A percentile compares a stretch with the other conserved stretches of the same genome.
Conservation (phyloP, 2,329 filamentous ascomycete species). For the Cercospora sojina region DNA sequence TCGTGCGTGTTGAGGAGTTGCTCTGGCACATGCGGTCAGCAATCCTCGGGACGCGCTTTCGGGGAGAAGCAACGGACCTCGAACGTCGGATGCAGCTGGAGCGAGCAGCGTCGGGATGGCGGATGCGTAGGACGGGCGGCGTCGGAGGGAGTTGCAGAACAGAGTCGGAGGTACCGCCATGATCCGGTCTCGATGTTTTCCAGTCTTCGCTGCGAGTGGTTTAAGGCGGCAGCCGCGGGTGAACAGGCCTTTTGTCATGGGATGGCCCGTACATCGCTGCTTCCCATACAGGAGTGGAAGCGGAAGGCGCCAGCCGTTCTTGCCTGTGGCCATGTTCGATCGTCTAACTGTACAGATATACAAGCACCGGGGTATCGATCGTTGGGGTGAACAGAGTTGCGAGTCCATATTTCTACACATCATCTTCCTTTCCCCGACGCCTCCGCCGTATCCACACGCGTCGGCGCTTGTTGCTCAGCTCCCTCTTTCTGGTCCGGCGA, state of each 20-base stretch:
- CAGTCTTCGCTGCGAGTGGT: not conserved
- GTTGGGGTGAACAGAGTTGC: conserved; percentile 18
- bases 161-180: conserved; percentile 26
- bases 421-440: conserved; percentile 29
- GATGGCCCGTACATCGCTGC: not conserved
- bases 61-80: conserved; percentile 30
- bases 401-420: conserved; percentile 19
- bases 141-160: conserved; percentile 46
- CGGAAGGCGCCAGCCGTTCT: not conserved
- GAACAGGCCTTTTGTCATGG: not conserved
- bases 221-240: no score
- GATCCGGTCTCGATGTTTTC: not conserved
- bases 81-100: conserved; percentile 29
- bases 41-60: not conserved
- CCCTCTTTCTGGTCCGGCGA: conserved; percentile 15
- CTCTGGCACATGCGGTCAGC: conserved; percentile 28
- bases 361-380: conserved; percentile 24
- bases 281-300: not conserved
- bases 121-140: conserved; percentile 41
- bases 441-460: conserved; percentile 25
- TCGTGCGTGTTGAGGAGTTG: conserved; percentile 40
- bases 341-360: conserved; percentile 2
- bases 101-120: conserved; percentile 38
- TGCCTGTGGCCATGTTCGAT: not conserved
- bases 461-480: conserved; percentile 13